Percentiles rank a stretch among this genome's conserved stretches.
phyloP scores from a whole-genome alignment of 2,329 filamentous ascomycete genomes.

The Paraphaeosphaeria sporulosa region DNA sequence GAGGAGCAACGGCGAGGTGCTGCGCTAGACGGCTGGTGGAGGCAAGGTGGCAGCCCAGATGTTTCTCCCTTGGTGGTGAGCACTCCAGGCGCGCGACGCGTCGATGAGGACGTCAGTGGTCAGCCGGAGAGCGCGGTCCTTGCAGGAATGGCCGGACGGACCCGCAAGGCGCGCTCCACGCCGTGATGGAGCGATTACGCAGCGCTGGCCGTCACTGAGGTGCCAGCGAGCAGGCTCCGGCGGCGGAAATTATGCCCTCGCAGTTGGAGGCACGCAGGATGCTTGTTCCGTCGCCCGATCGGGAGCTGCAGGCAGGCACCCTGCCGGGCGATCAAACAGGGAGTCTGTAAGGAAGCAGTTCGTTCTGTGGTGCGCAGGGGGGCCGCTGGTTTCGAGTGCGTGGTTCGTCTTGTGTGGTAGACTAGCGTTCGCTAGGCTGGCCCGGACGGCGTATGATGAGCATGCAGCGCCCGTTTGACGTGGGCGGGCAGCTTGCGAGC shows the following conservation, averaged over 20 bases:
- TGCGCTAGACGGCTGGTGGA: constrained; percentile 3
- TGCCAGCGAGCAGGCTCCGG: background rate
- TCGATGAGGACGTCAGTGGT: background rate
- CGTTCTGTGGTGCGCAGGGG: constrained; percentile 5
- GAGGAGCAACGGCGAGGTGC: background rate
- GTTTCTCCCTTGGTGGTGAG: background rate
- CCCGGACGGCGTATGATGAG: constrained; percentile 4
- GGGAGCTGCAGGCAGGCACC: background rate
- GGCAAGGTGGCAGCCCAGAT: background rate
- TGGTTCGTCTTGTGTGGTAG: constrained; percentile 9
- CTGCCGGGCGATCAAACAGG: constrained; percentile 14
- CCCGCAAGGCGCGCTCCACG: constrained; percentile 1
- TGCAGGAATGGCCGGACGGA: background rate
- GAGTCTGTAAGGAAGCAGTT: constrained; percentile 7
- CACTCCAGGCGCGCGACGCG: background rate
- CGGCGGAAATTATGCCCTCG: constrained; percentile 9
- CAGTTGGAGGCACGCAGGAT: background rate
- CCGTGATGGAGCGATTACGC: constrained; percentile 2
- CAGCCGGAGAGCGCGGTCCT: constrained; percentile 6
- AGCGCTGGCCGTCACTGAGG: background rate
- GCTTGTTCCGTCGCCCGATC: constrained; percentile 3
- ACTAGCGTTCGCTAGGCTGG: background rate
- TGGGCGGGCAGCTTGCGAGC: background rate
- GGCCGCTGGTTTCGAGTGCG: constrained; percentile 2
- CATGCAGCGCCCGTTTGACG: constrained; percentile 1